Evolutionary conservation across 306 rosid genomes (phyloP).

Genomic region (Quercus wislizeni): DNA sequence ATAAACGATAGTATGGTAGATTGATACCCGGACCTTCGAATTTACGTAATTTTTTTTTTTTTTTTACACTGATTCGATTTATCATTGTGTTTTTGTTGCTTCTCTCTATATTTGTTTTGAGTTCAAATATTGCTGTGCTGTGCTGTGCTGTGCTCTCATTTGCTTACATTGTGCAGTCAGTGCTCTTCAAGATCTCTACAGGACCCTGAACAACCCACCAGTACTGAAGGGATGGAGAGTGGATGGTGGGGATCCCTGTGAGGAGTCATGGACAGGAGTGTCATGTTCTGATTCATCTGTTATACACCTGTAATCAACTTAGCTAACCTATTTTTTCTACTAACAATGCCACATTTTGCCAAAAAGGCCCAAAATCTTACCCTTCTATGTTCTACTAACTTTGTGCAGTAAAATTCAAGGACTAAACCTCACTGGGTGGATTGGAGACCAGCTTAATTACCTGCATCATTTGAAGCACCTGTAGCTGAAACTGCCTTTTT

Average conservation of each 20-base stretch:
- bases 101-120: no score
- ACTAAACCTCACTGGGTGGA: slow-evolving; percentile 71
- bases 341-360: no score
- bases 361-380: no score
- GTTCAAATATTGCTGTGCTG: no score
- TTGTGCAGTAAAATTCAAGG: slow-evolving; percentile 66
- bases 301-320: slow-evolving; percentile 62
- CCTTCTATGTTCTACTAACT: neutral
- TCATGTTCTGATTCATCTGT: slow-evolving; percentile 75
- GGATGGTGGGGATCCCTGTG: slow-evolving; percentile 76
- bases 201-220: slow-evolving; percentile 50
- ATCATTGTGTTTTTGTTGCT: no score
- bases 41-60: no score
- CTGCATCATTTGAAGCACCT: slow-evolving; percentile 65
- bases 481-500: slow-evolving; percentile 26
- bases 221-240: slow-evolving; percentile 64
- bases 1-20: no score
- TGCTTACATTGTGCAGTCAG: slow-evolving; percentile 36
- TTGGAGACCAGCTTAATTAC: slow-evolving; percentile 58
- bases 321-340: no score
- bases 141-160: no score
- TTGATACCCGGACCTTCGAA: no score
- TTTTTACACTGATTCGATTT: no score
- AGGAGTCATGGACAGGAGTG: slow-evolving; percentile 84
- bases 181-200: slow-evolving; percentile 66